These are phyloP conservation scores for Fusarium musae DNA, from an alignment of 2,329 filamentous ascomycete species.

Conservation along the genomic window DNA sequence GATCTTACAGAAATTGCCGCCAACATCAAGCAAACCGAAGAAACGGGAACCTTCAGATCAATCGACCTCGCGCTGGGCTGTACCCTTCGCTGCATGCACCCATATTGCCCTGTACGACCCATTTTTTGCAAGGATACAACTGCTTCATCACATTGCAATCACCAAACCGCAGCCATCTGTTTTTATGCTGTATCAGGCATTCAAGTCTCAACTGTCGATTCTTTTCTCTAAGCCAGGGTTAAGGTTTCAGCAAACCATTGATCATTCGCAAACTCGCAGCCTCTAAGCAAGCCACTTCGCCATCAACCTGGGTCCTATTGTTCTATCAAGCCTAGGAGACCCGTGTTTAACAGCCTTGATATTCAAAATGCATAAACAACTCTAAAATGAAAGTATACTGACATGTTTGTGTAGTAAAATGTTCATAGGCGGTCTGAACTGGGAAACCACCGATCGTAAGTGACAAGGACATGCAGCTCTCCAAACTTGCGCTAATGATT, in stretches of 20 bases:
- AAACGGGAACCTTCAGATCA: constrained; percentile 6
- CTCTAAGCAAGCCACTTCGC: constrained; percentile 39
- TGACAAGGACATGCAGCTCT: constrained; percentile 23
- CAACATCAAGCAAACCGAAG: constrained; percentile 16
- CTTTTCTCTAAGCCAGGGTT: constrained; percentile 1
- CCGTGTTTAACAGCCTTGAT: constrained; percentile 12
- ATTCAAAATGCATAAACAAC: constrained; percentile 10
- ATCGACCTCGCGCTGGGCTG: background rate
- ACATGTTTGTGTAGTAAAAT: constrained; percentile 78
- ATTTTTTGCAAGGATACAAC: constrained; percentile 8
- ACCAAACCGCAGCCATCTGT: background rate
- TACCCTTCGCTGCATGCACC: constrained; percentile 18
- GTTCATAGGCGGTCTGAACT: constrained; percentile 99
- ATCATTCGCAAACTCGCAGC: constrained; percentile 10
- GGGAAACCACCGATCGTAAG: constrained; percentile 99
- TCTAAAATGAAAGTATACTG: constrained; percentile 20
- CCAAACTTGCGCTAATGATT: constrained; percentile 16
- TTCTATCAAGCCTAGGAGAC: constrained; percentile 14
- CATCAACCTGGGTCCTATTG: constrained; percentile 24
- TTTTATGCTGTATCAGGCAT: background rate
- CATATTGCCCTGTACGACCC: constrained; percentile 14
- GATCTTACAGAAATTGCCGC: constrained; percentile 18
- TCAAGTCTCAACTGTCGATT: background rate
- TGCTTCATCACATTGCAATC: background rate
- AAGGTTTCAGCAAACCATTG: background rate